These are phyloP conservation scores for Claviceps sp. DNA, from an alignment of 2,329 filamentous ascomycete genomes.

Conservation along the genomic window DNA sequence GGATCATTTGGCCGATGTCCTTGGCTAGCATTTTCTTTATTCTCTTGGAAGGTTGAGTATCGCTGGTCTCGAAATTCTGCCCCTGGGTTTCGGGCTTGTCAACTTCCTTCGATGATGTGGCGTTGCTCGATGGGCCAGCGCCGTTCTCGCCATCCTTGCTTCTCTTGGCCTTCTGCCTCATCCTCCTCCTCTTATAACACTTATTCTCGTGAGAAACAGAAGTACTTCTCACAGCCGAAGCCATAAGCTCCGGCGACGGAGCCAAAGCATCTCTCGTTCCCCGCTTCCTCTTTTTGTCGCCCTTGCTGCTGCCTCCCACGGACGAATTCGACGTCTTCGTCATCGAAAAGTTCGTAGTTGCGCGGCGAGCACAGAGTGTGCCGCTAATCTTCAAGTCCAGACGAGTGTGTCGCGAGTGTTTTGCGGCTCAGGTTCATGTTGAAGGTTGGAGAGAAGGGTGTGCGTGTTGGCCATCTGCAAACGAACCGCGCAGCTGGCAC, in stretches of 20 bases:
- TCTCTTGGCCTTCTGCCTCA: neutral
- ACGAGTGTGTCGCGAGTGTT: constrained; percentile 3
- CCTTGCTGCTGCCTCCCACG: neutral
- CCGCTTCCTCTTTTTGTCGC: neutral
- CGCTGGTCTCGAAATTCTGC: neutral
- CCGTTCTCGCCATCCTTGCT: neutral
- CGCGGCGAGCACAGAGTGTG: neutral
- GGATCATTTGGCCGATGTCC: neutral
- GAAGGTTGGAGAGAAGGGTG: constrained; percentile 3
- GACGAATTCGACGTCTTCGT: neutral
- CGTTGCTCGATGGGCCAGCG: neutral
- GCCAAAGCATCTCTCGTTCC: neutral
- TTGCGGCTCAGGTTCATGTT: constrained; percentile 5
- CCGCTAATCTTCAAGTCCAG: neutral
- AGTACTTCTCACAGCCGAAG: neutral
- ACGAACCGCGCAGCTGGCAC: constrained; percentile 7
- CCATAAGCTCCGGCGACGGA: neutral
- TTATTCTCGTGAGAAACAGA: neutral
- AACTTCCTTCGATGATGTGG: neutral
- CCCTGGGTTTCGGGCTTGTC: neutral
- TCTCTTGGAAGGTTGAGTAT: neutral
- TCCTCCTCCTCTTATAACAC: neutral
- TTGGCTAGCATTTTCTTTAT: neutral
- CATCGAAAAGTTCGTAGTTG: neutral
- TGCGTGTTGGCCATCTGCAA: constrained; percentile 11